phyloP scores from a whole-genome alignment of 2,329 filamentous ascomycete genomes.

The Arthroderma sp. region DNA sequence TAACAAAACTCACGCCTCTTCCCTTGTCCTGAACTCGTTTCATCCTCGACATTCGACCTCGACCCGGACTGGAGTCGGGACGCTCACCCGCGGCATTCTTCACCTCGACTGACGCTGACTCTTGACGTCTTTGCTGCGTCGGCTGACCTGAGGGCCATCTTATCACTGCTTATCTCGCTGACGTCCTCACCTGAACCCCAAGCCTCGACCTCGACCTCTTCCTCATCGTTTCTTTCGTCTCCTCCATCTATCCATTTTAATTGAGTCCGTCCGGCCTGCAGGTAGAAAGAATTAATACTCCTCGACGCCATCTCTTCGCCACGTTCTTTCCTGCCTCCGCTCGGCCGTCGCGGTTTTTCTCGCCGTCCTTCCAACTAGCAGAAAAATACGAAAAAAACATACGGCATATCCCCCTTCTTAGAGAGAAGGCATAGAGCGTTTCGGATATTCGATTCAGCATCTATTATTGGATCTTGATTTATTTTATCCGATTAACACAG shows the following conservation, averaged over 20 bases:
- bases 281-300: not conserved
- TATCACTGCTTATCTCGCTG: slow-evolving; percentile 1
- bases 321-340: not conserved
- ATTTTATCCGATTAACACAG: not conserved
- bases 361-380: not conserved
- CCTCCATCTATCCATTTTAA: not conserved
- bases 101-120: not conserved
- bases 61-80: not conserved
- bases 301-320: not conserved
- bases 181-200: not conserved
- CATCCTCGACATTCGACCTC: not conserved
- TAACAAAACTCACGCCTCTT: not conserved
- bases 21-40: not conserved
- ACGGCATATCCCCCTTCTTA: slow-evolving; percentile 7
- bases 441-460: slow-evolving; percentile 3
- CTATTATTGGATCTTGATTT: not conserved
- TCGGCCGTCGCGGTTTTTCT: not conserved
- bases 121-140: not conserved
- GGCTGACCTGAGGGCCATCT: not conserved
- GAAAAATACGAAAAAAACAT: not conserved
- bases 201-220: not conserved
- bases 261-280: not conserved
- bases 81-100: not conserved
- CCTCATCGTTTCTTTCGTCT: not conserved
- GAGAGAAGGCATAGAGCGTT: slow-evolving; percentile 9